These are phyloP conservation scores for Tylopilus rubrobrunneus DNA, from an alignment of 768 basidiomycete species.

Conservation along the genomic window DNA sequence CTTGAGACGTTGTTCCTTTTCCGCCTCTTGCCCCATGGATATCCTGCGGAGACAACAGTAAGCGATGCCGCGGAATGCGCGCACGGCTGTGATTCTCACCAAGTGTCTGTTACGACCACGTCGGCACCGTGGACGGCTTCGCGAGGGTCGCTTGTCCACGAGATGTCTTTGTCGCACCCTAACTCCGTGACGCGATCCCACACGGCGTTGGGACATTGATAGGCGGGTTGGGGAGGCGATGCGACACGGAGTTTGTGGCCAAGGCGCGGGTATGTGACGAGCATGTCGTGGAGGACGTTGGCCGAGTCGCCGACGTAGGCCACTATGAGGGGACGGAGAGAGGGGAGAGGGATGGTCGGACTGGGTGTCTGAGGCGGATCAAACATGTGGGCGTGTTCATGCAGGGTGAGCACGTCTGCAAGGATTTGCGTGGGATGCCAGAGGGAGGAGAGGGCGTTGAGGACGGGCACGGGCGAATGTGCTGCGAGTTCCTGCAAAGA, in stretches of 20 bases:
- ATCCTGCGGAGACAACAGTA: constrained; percentile 53
- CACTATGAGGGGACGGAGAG: constrained; percentile 76
- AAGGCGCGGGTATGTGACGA: constrained; percentile 88
- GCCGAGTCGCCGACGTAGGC: constrained; percentile 94
- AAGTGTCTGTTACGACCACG: constrained; percentile 96
- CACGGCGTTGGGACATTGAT: constrained; percentile 68
- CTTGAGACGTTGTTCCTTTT: constrained; percentile 78
- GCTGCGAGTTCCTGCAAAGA: constrained; percentile 76
- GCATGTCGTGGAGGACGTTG: constrained; percentile 96
- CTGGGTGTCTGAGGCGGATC: constrained; percentile 21
- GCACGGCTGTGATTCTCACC: constrained; percentile 43
- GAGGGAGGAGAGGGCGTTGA: constrained; percentile 92
- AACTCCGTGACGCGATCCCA: constrained; percentile 79
- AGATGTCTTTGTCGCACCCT: constrained; percentile 66
- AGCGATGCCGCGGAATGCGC: background rate
- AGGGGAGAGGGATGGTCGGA: constrained; percentile 36
- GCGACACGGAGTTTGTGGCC: constrained; percentile 87
- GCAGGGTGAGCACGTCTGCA: constrained; percentile 87
- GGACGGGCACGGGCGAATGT: constrained; percentile 88
- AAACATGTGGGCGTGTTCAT: constrained; percentile 67
- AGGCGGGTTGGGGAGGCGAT: constrained; percentile 57
- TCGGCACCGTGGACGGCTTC: constrained; percentile 90
- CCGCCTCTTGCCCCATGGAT: constrained; percentile 98
- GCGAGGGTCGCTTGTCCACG: constrained; percentile 73
- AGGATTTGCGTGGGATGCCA: constrained; percentile 98